Base-by-base conservation (phyloP, 805 yeast species). In the Saturnispora saitoi region DNA sequence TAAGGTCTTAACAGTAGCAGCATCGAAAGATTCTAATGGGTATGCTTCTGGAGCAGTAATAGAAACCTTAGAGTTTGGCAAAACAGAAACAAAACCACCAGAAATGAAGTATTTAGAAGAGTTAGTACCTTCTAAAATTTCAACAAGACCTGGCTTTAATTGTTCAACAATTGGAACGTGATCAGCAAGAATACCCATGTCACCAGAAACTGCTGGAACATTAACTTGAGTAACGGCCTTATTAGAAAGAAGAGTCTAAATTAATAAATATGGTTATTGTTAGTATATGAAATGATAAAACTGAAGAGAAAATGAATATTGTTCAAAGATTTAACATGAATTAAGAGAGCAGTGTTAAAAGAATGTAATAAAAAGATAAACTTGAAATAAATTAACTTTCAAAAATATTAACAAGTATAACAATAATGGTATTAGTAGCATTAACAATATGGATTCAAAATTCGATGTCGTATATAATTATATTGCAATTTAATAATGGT, bases 91-190 rank as follows among this genome's bases (percentile, higher is more conserved):
- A 63, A 91, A 86, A 59, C 99, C 99, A 58, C 98, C 98, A 54
- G 95, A 80, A 57, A 91, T 89, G 61, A 91, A 93, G 76, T 70
- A 91, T 70, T 86, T 87, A 56, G 84, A 69, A 61, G 85, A 85
- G 52, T 77, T 75, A 49, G 84, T 69, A 63, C 80, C 77, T 70
- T 87, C 91, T 58, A 87, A 83, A 65, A 93, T 81, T 70, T 90
- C 96, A 62, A 93, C 84, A 54, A 93, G 77, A 70, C 99, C 99
- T 60, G 99, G 96, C 65, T 82, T 79, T 68, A 93, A 81, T 77
- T 93, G 95, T 75, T 93, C 98, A 56, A 91, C 88, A 62, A 86
- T 80, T 62, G 99, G 98, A 64, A 93, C 96, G 81, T 93, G 99
- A 75, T 87, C 84, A 61, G 98, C 96, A 66, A 93, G 75, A 57